phyloP scores from a whole-genome alignment of 352 stramenopile species.

The Pythium aphanidermatum region DNA sequence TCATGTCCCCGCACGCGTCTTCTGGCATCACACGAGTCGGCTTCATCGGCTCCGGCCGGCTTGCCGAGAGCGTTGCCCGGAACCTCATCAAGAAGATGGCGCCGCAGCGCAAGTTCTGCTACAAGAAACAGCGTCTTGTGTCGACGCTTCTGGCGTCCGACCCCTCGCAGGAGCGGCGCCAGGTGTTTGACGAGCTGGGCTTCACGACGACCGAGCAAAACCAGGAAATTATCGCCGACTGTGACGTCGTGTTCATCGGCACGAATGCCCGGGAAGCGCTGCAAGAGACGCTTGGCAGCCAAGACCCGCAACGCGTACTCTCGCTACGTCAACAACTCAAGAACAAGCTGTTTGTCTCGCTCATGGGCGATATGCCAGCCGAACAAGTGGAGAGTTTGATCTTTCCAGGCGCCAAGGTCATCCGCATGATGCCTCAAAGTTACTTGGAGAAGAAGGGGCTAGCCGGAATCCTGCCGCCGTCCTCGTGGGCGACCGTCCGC shows the following conservation, averaged over 20 bases:
- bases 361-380: slow-evolving; percentile 58
- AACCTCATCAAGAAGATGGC: slow-evolving; percentile 54
- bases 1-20: slow-evolving; percentile 9
- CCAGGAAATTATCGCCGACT: slow-evolving; percentile 54
- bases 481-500: slow-evolving; percentile 46
- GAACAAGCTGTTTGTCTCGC: slow-evolving; percentile 61
- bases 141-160: slow-evolving; percentile 60
- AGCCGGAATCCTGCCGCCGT: slow-evolving; percentile 41
- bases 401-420: slow-evolving; percentile 57
- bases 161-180: slow-evolving; percentile 43
- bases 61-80: slow-evolving; percentile 58
- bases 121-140: slow-evolving; percentile 69
- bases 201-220: slow-evolving; percentile 60
- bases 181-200: slow-evolving; percentile 50
- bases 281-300: slow-evolving; percentile 11
- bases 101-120: slow-evolving; percentile 59
- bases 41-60: slow-evolving; percentile 62
- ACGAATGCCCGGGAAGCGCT: slow-evolving; percentile 48
- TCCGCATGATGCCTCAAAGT: slow-evolving; percentile 65
- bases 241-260: slow-evolving; percentile 64
- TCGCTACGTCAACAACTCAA: slow-evolving; percentile 11
- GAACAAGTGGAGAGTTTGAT: slow-evolving; percentile 50
- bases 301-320: background rate
- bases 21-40: slow-evolving; percentile 51
- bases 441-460: slow-evolving; percentile 51